Evolutionary conservation across 257 asterid genomes (phyloP), one percentile per base, ranked within the genome.

Genomic region (Asclepias syriaca): DNA sequence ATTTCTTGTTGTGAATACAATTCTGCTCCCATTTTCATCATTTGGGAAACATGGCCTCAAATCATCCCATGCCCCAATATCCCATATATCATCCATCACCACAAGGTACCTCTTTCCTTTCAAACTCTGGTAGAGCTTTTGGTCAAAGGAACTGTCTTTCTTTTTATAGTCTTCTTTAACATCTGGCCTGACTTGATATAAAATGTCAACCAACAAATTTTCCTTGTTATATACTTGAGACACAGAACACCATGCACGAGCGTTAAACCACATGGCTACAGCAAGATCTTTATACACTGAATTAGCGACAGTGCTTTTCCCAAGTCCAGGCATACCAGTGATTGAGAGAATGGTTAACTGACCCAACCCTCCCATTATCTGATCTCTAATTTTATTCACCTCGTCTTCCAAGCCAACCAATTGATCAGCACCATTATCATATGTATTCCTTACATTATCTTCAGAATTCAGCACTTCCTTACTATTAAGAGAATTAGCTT

Each of bases 51-150:
- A 70, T 24, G 37, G 56, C 39, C 39, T 58, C 24, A 76, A 13
- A 18, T 22, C 58, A 40, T 71, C 43, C 80, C 77, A 71, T 18
- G 73, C 77, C 16, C 14, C 69, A 10, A 45, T 19, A 54, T 61
- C 58, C 80, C 80, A 71, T 43, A 77, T 3, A 58, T 77, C 80
- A 77, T 77, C 80, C 39, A 77, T 48, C 50, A 77, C 74, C 3
- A 72, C 29, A 11, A 77, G 56, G 54, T 71, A 77, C 48, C 71
- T 66, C 60, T 18, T 56, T 49, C 70, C 69, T 15, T 57, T 72
- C 65, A 77, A 32, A 67, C 71, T 22, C 24, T 49, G 14, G 34
- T 66, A 66, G 37, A 66, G 54, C 56, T 43, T 29, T 27, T 59
- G 66, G 43, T 59, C 66, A 59, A 59, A 27, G 43, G 18, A 13